Conservation (phyloP, 805 yeast genomes). For the Saccharomyces jurei region DNA sequence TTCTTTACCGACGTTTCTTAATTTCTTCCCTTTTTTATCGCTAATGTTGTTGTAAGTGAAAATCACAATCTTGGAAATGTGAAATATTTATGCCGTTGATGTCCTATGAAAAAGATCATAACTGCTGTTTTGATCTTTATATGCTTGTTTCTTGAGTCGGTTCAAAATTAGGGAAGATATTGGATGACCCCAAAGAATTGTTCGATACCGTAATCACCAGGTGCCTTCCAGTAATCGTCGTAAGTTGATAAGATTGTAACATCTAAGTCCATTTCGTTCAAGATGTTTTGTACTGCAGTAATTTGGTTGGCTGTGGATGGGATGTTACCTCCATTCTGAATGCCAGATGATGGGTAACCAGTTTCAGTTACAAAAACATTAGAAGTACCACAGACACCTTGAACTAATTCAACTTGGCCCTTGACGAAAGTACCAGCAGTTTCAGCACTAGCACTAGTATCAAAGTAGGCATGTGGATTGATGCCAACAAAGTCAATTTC, state of each 20-base stretch:
- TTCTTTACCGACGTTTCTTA: not conserved
- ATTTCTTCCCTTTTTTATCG: not conserved
- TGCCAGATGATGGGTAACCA: slow-evolving; percentile 79
- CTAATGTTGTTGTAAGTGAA: not conserved
- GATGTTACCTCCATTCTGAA: slow-evolving; percentile 59
- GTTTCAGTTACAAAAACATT: slow-evolving; percentile 69
- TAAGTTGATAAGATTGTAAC: slow-evolving; percentile 71
- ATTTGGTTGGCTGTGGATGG: slow-evolving; percentile 67
- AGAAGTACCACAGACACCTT: slow-evolving; percentile 46
- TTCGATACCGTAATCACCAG: slow-evolving; percentile 80
- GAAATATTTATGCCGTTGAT: not conserved
- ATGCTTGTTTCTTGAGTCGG: not conserved
- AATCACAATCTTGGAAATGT: not conserved
- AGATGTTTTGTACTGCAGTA: slow-evolving; percentile 56
- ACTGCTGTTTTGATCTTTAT: not conserved
- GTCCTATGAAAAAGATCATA: not conserved
- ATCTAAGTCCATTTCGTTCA: slow-evolving; percentile 49
- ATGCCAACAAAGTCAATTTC: slow-evolving; percentile 78
- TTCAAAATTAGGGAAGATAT: slow-evolving; percentile 9
- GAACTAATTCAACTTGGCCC: slow-evolving; percentile 51
- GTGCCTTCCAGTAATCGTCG: slow-evolving; percentile 78
- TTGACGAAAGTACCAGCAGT: slow-evolving; percentile 64
- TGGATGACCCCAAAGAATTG: slow-evolving; percentile 71
- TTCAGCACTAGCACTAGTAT: slow-evolving; percentile 49
- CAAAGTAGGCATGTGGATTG: slow-evolving; percentile 83